Evolutionary conservation across 768 basidiomycete genomes (phyloP).

Genomic region (Clitopilus passeckerianus): DNA sequence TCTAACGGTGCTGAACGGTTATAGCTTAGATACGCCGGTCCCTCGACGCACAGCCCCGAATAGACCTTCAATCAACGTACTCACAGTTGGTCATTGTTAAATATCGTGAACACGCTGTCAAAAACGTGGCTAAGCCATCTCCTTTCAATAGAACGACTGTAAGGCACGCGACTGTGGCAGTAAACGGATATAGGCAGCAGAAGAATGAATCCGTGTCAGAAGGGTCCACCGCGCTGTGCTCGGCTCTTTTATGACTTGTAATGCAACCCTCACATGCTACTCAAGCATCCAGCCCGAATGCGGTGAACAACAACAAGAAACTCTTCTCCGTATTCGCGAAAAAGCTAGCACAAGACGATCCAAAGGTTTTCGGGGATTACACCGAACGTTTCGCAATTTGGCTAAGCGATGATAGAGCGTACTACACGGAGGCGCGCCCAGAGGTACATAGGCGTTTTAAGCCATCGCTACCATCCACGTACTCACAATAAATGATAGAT

Average conservation of each 20-base stretch:
- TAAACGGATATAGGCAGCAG: neutral
- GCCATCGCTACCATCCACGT: constrained; percentile 1
- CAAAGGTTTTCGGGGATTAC: constrained; percentile 14
- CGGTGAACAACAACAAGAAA: constrained; percentile 27
- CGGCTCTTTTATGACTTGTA: neutral
- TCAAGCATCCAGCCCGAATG: constrained; percentile 6
- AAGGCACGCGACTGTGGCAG: neutral
- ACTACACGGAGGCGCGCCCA: constrained; percentile 44
- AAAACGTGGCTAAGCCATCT: neutral
- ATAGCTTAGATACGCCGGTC: neutral
- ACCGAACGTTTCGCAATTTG: constrained; percentile 37
- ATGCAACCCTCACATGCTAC: neutral
- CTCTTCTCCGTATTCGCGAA: constrained; percentile 28
- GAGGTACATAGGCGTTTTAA: constrained; percentile 29
- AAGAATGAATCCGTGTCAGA: neutral
- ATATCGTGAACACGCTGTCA: neutral
- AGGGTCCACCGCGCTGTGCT: neutral
- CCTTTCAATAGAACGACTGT: neutral
- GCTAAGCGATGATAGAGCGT: constrained; percentile 44
- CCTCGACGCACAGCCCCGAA: neutral
- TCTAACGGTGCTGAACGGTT: neutral
- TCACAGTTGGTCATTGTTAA: neutral
- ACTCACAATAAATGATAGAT: constrained; percentile 29
- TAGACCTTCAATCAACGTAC: neutral
- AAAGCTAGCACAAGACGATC: constrained; percentile 25